Evolutionary conservation across 352 stramenopile species (phyloP), one percentile per base, ranked within the genome.

Genomic region (Thalassiosira delicatula): DNA sequence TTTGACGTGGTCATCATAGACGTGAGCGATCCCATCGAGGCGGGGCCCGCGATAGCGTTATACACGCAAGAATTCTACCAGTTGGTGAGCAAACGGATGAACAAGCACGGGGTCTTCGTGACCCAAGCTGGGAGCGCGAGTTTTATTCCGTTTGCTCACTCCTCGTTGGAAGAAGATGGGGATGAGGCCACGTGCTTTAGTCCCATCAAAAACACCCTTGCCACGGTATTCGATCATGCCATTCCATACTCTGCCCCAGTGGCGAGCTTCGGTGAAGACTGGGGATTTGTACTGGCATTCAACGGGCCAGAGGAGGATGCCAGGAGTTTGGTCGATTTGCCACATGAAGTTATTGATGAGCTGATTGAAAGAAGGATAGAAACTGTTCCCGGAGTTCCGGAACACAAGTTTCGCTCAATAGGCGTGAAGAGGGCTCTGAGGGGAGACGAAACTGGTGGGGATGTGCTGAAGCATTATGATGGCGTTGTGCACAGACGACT

Each of bases 1-100:
- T 96, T 94, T 76, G 96, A 99, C 82, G 94, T 98, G 14, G 97
- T 98, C 72, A 97, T 98, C 88, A 97, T 98, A 93, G 96, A 98
- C 85, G 98, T 98, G 73, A 95, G 93, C 79, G 97, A 98, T 93
- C 76, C 81, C 0, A 96, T 98, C 67, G 95, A 98, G 85, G 96
- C 95, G 35, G 96, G 96, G 49, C 96, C 96, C 29, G 96, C 95
- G 23, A 96, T 97, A 49, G 84, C 86, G 37, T 73, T 95, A 1
- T 95, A 95, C 73, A 95, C 87, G 5, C 79, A 95, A 67, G 94
- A 96, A 73, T 98, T 98, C 86, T 98, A 98, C 92, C 88, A 96
- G 81, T 96, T 96, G 81, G 94, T 93, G 25, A 49, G 29, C 12
- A 70, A 81, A 2, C 32, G 78, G 17, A 57, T 92, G 54, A 77